Evolutionary conservation across 2,329 filamentous ascomycete species (phyloP).

Genomic region (Rachicladosporium sp.): DNA sequence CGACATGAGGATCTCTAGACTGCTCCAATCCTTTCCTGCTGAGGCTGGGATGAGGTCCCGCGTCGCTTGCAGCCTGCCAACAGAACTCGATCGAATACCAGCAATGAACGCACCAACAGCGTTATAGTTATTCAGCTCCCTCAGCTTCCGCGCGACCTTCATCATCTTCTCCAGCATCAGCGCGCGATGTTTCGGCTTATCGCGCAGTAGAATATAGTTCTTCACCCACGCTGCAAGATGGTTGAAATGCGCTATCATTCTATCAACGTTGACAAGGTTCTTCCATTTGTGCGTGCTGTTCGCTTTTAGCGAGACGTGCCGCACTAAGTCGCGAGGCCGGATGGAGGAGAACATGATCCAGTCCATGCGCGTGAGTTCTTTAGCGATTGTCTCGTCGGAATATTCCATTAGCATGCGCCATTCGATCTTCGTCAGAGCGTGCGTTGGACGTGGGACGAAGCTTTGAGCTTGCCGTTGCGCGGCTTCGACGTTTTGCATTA

Average conservation of each 20-base stretch:
- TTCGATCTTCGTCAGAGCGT: slow-evolving; percentile 68
- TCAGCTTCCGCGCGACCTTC: slow-evolving; percentile 69
- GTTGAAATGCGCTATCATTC: slow-evolving; percentile 77
- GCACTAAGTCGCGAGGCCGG: slow-evolving; percentile 79
- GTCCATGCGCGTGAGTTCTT: slow-evolving; percentile 88
- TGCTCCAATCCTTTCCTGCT: slow-evolving; percentile 72
- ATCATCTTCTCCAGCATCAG: slow-evolving; percentile 93
- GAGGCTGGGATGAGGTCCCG: slow-evolving; percentile 59
- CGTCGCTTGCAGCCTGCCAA: slow-evolving; percentile 76
- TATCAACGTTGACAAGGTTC: slow-evolving; percentile 75
- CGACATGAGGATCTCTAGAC: slow-evolving; percentile 83
- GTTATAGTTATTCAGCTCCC: slow-evolving; percentile 94
- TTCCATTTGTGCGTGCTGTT: slow-evolving; percentile 45
- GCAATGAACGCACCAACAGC: slow-evolving; percentile 87
- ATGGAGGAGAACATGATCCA: slow-evolving; percentile 98
- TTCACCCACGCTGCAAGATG: slow-evolving; percentile 45
- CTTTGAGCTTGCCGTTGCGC: slow-evolving; percentile 67
- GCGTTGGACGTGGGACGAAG: slow-evolving; percentile 56
- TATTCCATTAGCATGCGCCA: slow-evolving; percentile 87
- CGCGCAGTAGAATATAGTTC: slow-evolving; percentile 57
- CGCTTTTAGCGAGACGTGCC: slow-evolving; percentile 63
- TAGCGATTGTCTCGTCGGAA: slow-evolving; percentile 71
- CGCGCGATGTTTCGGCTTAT: slow-evolving; percentile 91
- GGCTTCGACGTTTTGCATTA: slow-evolving; percentile 57
- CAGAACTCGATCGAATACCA: slow-evolving; percentile 76